A percentile compares a stretch with the other conserved stretches of the same genome.
These are phyloP conservation scores for Exophiala viscosa DNA, from an alignment of 2,329 filamentous ascomycete species.

Conservation along the genomic window DNA sequence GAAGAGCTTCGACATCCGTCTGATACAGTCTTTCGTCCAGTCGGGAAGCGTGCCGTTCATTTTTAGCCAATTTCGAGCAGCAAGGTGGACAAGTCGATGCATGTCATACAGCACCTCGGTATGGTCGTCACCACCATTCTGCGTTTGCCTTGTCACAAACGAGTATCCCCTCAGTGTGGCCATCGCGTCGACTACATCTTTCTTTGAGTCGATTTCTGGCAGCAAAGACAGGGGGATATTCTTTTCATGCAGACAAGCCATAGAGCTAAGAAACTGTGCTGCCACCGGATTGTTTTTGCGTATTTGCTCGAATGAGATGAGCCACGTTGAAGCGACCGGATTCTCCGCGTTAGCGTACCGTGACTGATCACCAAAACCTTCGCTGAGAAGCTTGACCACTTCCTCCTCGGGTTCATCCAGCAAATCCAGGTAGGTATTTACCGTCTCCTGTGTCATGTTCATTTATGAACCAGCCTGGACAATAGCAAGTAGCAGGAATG, in stretches of 20 bases:
- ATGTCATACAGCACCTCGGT: constrained; percentile 23
- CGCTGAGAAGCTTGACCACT: constrained; percentile 31
- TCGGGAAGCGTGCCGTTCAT: constrained; percentile 18
- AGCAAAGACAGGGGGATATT: constrained; percentile 36
- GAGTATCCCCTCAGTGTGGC: constrained; percentile 34
- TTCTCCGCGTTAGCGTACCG: constrained; percentile 33
- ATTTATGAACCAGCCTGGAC: constrained; percentile 29
- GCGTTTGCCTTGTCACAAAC: constrained; percentile 27
- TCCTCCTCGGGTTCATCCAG: constrained; percentile 29
- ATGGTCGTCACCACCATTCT: not conserved
- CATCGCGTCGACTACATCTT: constrained; percentile 31
- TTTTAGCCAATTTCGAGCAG: constrained; percentile 34
- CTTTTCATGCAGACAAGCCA: constrained; percentile 33
- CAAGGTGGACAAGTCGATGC: constrained; percentile 37
- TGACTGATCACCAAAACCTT: constrained; percentile 33
- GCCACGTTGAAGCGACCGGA: constrained; percentile 37
- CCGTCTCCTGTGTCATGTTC: constrained; percentile 14
- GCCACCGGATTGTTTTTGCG: constrained; percentile 32
- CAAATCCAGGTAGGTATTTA: constrained; percentile 21
- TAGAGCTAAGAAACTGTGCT: constrained; percentile 35
- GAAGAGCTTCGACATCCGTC: constrained; percentile 29
- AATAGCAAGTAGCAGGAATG: constrained; percentile 30
- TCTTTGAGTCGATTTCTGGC: constrained; percentile 22
- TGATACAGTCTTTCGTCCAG: constrained; percentile 23
- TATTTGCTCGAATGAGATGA: constrained; percentile 38